Evolutionary conservation across 2,329 filamentous ascomycete species (phyloP), one percentile per base, ranked within the genome.

Genomic region (Penicillium hesseltinei): DNA sequence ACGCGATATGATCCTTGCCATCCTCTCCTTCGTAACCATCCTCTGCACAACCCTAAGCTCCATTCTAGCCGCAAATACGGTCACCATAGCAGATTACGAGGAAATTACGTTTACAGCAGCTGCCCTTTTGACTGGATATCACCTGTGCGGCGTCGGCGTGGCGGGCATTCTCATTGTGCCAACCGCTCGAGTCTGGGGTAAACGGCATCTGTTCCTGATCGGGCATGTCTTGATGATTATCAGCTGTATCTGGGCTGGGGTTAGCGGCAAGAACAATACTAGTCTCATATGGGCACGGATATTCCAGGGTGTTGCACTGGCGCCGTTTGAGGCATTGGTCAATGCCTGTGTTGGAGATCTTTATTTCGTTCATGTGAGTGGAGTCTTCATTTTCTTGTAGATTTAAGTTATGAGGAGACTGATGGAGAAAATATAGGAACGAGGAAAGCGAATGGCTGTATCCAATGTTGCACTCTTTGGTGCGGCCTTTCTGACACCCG

Each of bases 271-370:
- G 39, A 85, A 85, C 71, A 94, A 95, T 72, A 79, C 77, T 17
- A 90, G 86, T 68, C 79, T 97, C 59, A 71, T 94, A 5, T 90
- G 86, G 76, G 88, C 93, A 13, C 82, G 93, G 13, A 83, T 96
- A 51, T 84, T 96, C 56, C 93, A 97, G 74, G 93, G 93, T 21
- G 82, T 97, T 43, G 92, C 89, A 0, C 82, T 92, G 19, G 92
- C 92, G 9, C 92, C 93, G 0, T 97, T 94, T 64, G 93, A 97
- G 75, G 90, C 90, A 1, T 78, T 97, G 25, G 88, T 97, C 57
- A 96, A 96, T 73, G 91, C 91, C 0, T 88, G 86, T 48, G 90
- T 97, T 7, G 93, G 92, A 40, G 93, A 97, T 73, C 72, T 97
- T 51, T 97, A 93, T 75, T 94, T 88, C 73, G 91, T 97, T 27